phyloP scores from a whole-genome alignment of 2,329 filamentous ascomycete genomes.

The Diaporthe sp. region DNA sequence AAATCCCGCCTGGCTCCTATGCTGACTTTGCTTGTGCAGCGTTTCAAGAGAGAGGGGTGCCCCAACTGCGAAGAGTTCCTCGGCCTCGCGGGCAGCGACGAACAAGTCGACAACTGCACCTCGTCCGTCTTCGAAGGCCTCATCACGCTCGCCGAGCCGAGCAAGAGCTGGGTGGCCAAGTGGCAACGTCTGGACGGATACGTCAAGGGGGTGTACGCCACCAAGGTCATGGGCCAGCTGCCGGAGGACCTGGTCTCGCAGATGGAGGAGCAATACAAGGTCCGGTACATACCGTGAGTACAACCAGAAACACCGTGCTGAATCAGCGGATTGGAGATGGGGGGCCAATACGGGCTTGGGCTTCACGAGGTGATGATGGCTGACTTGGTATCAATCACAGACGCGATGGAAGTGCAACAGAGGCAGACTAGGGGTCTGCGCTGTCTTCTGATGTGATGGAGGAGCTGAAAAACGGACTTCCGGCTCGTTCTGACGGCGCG shows the following conservation, averaged over 20 bases:
- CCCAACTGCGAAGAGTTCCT: constrained; percentile 97
- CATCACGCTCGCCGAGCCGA: constrained; percentile 86
- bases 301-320: background rate
- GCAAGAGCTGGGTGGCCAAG: constrained; percentile 91
- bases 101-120: constrained; percentile 91
- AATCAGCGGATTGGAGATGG: background rate
- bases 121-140: constrained; percentile 96
- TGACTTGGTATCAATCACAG: constrained; percentile 48
- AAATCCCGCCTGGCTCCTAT: constrained; percentile 19
- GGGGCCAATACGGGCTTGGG: too few relatives aligned
- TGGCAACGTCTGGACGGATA: constrained; percentile 95
- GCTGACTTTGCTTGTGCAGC: constrained; percentile 60
- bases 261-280: constrained; percentile 73
- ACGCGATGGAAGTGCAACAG: constrained; percentile 68
- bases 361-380: background rate
- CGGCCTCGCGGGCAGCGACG: constrained; percentile 81
- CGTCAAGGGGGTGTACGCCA: constrained; percentile 90
- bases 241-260: constrained; percentile 73
- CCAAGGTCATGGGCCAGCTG: constrained; percentile 89
- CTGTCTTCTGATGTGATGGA: constrained; percentile 36
- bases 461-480: constrained; percentile 18
- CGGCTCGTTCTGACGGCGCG: background rate
- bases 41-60: constrained; percentile 89
- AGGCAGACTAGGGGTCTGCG: constrained; percentile 52
- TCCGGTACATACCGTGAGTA: constrained; percentile 76